Conservation (phyloP, 768 basidiomycete species). For the Chlorophyllum brunneum region DNA sequence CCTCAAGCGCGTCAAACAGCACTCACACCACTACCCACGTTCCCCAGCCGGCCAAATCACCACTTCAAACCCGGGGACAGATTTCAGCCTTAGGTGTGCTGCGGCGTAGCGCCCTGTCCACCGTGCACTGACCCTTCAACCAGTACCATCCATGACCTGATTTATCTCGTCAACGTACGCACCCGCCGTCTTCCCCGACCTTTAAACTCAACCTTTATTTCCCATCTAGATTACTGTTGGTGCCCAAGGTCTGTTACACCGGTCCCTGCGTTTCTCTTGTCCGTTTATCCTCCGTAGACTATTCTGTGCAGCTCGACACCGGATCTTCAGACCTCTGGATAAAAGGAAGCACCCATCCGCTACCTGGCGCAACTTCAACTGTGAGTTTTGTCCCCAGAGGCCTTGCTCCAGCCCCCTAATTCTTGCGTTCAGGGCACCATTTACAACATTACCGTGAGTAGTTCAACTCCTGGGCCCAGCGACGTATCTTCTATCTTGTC, state of each 20-base stretch:
- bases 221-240: slow-evolving; percentile 59
- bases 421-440: slow-evolving; percentile 32
- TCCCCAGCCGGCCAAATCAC: slow-evolving; percentile 31
- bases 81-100: slow-evolving; percentile 44
- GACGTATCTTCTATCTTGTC: slow-evolving; percentile 7
- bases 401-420: slow-evolving; percentile 13
- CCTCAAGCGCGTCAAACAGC: slow-evolving; percentile 40
- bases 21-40: slow-evolving; percentile 18
- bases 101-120: neutral
- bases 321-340: slow-evolving; percentile 85
- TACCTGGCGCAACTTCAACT: slow-evolving; percentile 46
- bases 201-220: slow-evolving; percentile 10
- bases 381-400: slow-evolving; percentile 31
- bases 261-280: neutral
- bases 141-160: slow-evolving; percentile 71
- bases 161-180: slow-evolving; percentile 76
- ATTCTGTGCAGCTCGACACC: slow-evolving; percentile 77
- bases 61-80: slow-evolving; percentile 25
- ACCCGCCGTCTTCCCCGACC: slow-evolving; percentile 6
- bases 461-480: neutral
- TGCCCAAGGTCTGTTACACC: slow-evolving; percentile 44
- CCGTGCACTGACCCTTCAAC: slow-evolving; percentile 18
- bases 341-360: slow-evolving; percentile 38
- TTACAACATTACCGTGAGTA: slow-evolving; percentile 62
- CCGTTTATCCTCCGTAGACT: slow-evolving; percentile 37